phyloP scores from a whole-genome alignment of 2,329 filamentous ascomycete genomes.

The Erysiphe neolycopersici region DNA sequence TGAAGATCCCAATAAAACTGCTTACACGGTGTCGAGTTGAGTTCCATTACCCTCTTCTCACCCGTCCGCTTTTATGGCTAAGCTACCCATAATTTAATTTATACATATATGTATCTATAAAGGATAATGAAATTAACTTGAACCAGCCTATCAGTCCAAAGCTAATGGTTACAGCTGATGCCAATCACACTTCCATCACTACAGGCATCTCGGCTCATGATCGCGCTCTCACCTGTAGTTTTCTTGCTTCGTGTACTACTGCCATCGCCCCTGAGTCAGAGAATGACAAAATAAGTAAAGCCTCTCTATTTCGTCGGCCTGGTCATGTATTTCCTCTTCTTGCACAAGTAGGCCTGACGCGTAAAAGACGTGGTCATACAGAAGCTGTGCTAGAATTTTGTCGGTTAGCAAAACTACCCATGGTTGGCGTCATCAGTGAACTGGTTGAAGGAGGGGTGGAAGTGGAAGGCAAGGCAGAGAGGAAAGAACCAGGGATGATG shows the following conservation, averaged over 20 bases:
- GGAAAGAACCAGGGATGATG: constrained; percentile 62
- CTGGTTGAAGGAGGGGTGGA: constrained; percentile 65
- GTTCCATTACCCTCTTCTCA: too few species aligned
- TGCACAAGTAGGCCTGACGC: constrained; percentile 53
- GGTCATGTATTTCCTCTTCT: constrained; percentile 77
- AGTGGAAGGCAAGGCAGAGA: constrained; percentile 38
- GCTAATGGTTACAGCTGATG: constrained; percentile 28
- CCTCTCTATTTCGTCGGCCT: constrained; percentile 45
- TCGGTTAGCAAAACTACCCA: constrained; percentile 48
- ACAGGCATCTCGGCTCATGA: constrained; percentile 85
- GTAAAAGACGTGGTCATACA: constrained; percentile 61
- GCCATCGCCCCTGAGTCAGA: background rate
- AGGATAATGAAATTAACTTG: too few species aligned
- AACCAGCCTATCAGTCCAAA: background rate
- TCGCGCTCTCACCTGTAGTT: constrained; percentile 53
- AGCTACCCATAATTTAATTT: background rate
- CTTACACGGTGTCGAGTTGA: constrained; percentile 53
- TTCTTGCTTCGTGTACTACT: constrained; percentile 31
- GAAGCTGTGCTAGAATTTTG: constrained; percentile 88
- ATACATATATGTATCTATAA: background rate
- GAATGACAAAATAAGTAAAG: constrained; percentile 12
- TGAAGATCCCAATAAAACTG: constrained; percentile 70
- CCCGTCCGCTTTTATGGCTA: background rate
- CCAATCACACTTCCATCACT: constrained; percentile 41
- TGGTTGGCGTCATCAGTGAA: constrained; percentile 70